A percentile compares a stretch with the other conserved stretches of the same genome.
Conservation (phyloP, 257 asterid genomes). For the Anisodus tanguticus region DNA sequence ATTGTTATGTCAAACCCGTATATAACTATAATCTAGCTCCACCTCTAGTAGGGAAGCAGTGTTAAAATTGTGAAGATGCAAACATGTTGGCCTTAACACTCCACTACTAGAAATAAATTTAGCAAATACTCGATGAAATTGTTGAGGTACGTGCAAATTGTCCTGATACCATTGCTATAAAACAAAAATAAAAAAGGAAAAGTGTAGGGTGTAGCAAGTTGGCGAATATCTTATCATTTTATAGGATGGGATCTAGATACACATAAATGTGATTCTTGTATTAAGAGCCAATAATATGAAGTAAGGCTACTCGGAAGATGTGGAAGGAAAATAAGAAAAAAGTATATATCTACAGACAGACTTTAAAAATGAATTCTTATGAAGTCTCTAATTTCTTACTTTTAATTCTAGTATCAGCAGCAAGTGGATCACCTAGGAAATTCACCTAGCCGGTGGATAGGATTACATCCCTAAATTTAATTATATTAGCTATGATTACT, state of each 20-base stretch:
- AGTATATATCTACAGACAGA: slow-evolving; percentile 23
- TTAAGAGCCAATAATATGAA: slow-evolving; percentile 35
- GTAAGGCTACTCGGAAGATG: slow-evolving; percentile 25
- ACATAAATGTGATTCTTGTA: slow-evolving; percentile 44
- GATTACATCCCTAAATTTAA: slow-evolving; percentile 64
- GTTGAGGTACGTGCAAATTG: neutral
- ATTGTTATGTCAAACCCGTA: no score
- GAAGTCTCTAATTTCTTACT: slow-evolving; percentile 52
- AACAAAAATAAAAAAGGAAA: neutral
- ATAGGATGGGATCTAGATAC: neutral
- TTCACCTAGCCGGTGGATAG: slow-evolving; percentile 50
- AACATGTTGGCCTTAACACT: neutral
- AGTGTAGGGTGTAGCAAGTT: slow-evolving; percentile 48
- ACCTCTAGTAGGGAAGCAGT: slow-evolving; percentile 43
- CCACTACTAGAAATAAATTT: neutral
- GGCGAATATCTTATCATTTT: slow-evolving; percentile 38
- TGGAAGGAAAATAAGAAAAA: slow-evolving; percentile 25
- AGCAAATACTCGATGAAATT: neutral
- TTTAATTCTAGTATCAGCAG: slow-evolving; percentile 39
- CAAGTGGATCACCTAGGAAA: slow-evolving; percentile 54
- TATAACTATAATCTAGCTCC: slow-evolving; percentile 8
- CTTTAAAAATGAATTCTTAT: slow-evolving; percentile 40
- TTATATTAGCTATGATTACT: slow-evolving; percentile 47
- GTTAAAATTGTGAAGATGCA: neutral
- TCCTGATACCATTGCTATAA: neutral